These are phyloP conservation scores for Spencermartinsiella ligniputridi DNA, from an alignment of 1,139 yeast species.

Conservation along the genomic window DNA sequence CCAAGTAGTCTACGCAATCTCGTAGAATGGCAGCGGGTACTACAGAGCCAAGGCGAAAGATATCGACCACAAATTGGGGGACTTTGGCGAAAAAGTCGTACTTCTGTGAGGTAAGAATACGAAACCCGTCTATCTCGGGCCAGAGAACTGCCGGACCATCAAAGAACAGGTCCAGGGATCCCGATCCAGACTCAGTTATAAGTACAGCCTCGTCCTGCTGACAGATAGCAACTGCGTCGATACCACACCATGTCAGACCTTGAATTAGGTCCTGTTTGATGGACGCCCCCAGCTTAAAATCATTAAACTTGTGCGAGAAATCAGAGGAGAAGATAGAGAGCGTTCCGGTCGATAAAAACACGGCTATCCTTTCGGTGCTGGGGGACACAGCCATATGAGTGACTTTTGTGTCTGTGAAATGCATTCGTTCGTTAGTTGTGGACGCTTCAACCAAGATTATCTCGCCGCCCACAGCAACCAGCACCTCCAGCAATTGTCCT, in stretches of 20 bases:
- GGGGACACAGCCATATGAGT: slow-evolving; percentile 52
- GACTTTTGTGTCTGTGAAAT: slow-evolving; percentile 51
- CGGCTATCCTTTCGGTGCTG: slow-evolving; percentile 55
- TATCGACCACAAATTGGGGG: slow-evolving; percentile 49
- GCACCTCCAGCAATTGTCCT: slow-evolving; percentile 33
- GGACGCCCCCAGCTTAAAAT: slow-evolving; percentile 14
- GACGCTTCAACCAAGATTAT: slow-evolving; percentile 27
- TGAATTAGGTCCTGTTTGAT: slow-evolving; percentile 32
- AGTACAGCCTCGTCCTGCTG: slow-evolving; percentile 62
- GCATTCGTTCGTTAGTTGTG: slow-evolving; percentile 22
- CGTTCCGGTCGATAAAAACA: slow-evolving; percentile 45
- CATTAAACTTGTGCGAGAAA: slow-evolving; percentile 43
- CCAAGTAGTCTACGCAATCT: slow-evolving; percentile 75
- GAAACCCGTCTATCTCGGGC: slow-evolving; percentile 68
- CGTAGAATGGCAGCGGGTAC: slow-evolving; percentile 77
- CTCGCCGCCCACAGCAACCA: slow-evolving; percentile 26
- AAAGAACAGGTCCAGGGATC: slow-evolving; percentile 47
- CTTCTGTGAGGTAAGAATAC: slow-evolving; percentile 53
- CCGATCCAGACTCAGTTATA: slow-evolving; percentile 36
- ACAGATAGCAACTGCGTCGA: slow-evolving; percentile 66
- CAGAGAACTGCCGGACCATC: slow-evolving; percentile 38
- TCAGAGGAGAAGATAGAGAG: slow-evolving; percentile 52
- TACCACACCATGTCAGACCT: slow-evolving; percentile 77
- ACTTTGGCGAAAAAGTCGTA: slow-evolving; percentile 69
- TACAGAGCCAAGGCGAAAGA: slow-evolving; percentile 79